These are phyloP conservation scores for Nematocida minor DNA, from an alignment of 371 early-diverging fungal species.

Conservation along the genomic window DNA sequence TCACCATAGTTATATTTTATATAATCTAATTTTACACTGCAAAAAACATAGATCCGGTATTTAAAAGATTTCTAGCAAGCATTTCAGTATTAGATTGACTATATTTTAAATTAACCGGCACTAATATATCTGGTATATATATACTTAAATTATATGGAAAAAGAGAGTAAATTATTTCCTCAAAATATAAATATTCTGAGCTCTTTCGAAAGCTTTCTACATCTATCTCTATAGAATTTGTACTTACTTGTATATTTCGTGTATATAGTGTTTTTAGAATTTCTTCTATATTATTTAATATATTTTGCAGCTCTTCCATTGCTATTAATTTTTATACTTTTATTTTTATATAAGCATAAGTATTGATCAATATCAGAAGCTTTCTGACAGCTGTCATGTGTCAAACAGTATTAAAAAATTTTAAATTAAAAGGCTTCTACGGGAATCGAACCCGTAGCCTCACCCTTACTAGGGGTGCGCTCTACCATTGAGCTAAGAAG, in stretches of 20 bases:
- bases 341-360: neutral
- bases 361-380: neutral
- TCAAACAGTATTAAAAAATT: slow-evolving; percentile 10
- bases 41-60: neutral
- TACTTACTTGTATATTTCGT: neutral
- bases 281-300: neutral
- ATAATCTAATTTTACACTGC: no score
- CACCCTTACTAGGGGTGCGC: slow-evolving; percentile 58
- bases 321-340: neutral
- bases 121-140: neutral
- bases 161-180: neutral
- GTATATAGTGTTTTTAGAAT: neutral
- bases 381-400: neutral
- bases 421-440: slow-evolving; percentile 51
- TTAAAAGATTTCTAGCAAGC: neutral
- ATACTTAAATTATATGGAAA: neutral
- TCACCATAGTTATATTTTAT: no score
- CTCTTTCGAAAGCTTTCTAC: neutral
- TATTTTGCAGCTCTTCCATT: neutral
- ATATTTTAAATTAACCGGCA: slow-evolving; percentile 12
- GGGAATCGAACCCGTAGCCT: slow-evolving; percentile 60
- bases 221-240: neutral
- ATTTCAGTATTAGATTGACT: neutral
- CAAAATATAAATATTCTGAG: neutral
- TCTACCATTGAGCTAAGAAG: slow-evolving; percentile 62